Evolutionary conservation across 1,284 basidiomycete genomes (phyloP).

Genomic region (Cutaneotrichosporon spelunceum): DNA sequence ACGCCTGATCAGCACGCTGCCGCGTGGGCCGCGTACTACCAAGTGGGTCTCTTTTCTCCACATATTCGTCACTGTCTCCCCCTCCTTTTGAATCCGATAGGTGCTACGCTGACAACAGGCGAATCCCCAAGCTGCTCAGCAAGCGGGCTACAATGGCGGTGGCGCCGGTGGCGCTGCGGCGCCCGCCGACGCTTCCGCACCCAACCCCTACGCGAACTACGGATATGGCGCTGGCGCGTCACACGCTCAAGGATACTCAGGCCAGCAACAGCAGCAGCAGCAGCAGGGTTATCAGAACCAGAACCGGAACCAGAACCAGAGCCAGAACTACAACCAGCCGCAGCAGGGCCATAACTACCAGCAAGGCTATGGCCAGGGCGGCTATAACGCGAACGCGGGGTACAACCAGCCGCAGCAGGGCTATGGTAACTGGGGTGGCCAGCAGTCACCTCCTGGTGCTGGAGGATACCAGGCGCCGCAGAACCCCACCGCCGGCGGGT

Average conservation of each 20-base stretch:
- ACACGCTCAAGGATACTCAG: constrained; percentile 22
- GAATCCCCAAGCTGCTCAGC: constrained; percentile 10
- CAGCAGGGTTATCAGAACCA: constrained; percentile 11
- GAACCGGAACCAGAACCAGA: constrained; percentile 2
- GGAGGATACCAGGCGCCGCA: neutral
- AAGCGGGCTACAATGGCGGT: constrained; percentile 16
- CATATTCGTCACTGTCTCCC: neutral
- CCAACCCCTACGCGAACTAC: constrained; percentile 48
- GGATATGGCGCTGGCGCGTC: constrained; percentile 48
- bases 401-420: constrained; percentile 21
- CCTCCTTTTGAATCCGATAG: neutral
- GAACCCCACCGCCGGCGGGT: constrained; percentile 14
- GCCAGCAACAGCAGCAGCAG: constrained; percentile 15
- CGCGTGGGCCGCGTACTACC: constrained; percentile 51
- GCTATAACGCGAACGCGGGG: constrained; percentile 18
- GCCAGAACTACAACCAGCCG: constrained; percentile 9
- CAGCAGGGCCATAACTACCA: constrained; percentile 13
- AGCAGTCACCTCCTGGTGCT: constrained; percentile 2
- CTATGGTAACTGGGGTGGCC: constrained; percentile 3
- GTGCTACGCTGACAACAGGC: neutral
- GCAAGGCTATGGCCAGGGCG: constrained; percentile 22
- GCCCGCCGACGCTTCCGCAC: constrained; percentile 16
- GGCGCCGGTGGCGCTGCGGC: constrained; percentile 20
- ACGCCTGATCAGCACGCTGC: constrained; percentile 37
- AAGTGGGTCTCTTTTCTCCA: constrained; percentile 28